Evolutionary conservation across 805 yeast genomes (phyloP).

Genomic region (Blastobotrys robertii): DNA sequence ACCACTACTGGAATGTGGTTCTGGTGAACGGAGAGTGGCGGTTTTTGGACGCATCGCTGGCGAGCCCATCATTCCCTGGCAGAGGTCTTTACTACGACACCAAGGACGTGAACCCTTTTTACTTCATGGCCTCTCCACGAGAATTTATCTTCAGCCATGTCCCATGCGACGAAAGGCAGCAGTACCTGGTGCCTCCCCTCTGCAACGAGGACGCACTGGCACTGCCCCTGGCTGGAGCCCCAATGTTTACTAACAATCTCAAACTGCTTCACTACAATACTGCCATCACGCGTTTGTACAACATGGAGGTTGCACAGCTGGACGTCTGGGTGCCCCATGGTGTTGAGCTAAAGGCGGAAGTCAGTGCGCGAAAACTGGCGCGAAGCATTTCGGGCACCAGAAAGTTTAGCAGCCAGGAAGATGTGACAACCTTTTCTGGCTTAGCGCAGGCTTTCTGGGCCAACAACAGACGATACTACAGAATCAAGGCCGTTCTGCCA

Average conservation of each 20-base stretch:
- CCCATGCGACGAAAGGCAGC: slow-evolving; percentile 69
- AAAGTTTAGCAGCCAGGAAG: slow-evolving; percentile 13
- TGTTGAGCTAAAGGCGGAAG: slow-evolving; percentile 52
- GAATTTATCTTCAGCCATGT: slow-evolving; percentile 75
- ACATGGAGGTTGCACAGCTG: slow-evolving; percentile 71
- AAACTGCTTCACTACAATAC: slow-evolving; percentile 62
- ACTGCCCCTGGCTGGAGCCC: slow-evolving; percentile 80
- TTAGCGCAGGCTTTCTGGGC: slow-evolving; percentile 75
- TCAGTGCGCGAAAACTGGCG: slow-evolving; percentile 5
- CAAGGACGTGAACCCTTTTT: slow-evolving; percentile 41
- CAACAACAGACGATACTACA: slow-evolving; percentile 52
- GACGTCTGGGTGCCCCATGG: slow-evolving; percentile 62
- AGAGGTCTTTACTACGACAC: slow-evolving; percentile 35
- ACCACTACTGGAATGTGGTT: slow-evolving; percentile 86
- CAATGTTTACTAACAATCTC: slow-evolving; percentile 53
- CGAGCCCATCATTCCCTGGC: slow-evolving; percentile 47
- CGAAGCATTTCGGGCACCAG: slow-evolving; percentile 15
- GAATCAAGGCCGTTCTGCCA: slow-evolving; percentile 76
- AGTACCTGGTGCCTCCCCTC: slow-evolving; percentile 78
- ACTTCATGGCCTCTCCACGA: slow-evolving; percentile 70
- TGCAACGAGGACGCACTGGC: slow-evolving; percentile 69
- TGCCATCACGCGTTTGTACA: slow-evolving; percentile 61
- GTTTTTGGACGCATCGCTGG: slow-evolving; percentile 63
- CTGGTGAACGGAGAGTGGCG: slow-evolving; percentile 69
- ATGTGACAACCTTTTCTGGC: slow-evolving; percentile 36